Conservation (phyloP, 768 basidiomycete species). For the Leccinum fibrillosum region DNA sequence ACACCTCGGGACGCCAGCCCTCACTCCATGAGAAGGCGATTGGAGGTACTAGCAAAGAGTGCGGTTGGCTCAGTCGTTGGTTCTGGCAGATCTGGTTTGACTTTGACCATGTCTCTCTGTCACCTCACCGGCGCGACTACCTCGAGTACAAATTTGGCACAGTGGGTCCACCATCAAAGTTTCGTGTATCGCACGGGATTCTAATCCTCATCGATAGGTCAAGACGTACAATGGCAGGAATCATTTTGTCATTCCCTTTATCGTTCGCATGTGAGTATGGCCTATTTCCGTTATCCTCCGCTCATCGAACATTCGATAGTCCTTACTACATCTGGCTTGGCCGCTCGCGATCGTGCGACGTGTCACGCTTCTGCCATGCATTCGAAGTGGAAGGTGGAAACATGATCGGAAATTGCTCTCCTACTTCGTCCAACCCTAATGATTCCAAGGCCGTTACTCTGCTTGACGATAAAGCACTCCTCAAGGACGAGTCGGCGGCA, state of each 20-base stretch:
- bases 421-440: conserved; percentile 33
- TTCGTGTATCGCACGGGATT: not conserved
- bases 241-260: conserved; percentile 61
- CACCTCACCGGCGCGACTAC: conserved; percentile 62
- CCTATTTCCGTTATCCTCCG: not conserved
- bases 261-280: conserved; percentile 54
- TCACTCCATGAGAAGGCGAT: conserved; percentile 60
- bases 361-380: conserved; percentile 51
- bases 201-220: conserved; percentile 30
- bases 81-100: conserved; percentile 79
- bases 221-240: conserved; percentile 75
- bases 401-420: conserved; percentile 48
- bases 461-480: conserved; percentile 39
- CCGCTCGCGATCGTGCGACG: conserved; percentile 59
- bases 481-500: conserved; percentile 21
- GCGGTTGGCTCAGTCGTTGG: conserved; percentile 66
- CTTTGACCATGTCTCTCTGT: conserved; percentile 52
- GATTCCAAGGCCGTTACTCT: conserved; percentile 36
- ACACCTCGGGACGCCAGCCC: conserved; percentile 53
- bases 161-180: conserved; percentile 31
- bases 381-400: conserved; percentile 67
- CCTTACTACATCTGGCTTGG: conserved; percentile 79
- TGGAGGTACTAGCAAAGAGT: conserved; percentile 56
- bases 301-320: conserved; percentile 25
- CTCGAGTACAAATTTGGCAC: conserved; percentile 80